These are phyloP conservation scores for Synchytrium microbalum DNA, from an alignment of 371 early-diverging fungal species.

Conservation along the genomic window DNA sequence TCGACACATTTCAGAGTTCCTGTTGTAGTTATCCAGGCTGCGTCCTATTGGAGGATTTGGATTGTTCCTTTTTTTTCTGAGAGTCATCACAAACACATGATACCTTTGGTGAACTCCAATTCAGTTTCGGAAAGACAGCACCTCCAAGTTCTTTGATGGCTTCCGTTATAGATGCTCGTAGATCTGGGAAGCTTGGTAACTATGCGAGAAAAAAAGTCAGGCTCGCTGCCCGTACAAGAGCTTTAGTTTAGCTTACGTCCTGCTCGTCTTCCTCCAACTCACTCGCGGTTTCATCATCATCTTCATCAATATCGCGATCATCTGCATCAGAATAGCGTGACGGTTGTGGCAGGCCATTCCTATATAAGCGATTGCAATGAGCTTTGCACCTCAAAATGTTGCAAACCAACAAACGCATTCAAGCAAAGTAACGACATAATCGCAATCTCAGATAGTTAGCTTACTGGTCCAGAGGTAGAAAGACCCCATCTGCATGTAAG, in stretches of 20 bases:
- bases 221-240: neutral
- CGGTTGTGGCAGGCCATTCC: constrained; percentile 16
- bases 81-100: neutral
- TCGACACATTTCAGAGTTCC: constrained; percentile 69
- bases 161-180: constrained; percentile 52
- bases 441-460: neutral
- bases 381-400: constrained; percentile 13
- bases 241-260: no score
- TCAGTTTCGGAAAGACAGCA: constrained; percentile 82
- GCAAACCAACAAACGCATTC: constrained; percentile 33
- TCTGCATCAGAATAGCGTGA: constrained; percentile 26
- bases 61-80: neutral
- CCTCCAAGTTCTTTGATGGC: constrained; percentile 68
- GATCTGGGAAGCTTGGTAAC: constrained; percentile 47
- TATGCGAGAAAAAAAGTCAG: neutral
- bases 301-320: constrained; percentile 11
- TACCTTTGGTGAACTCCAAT: constrained; percentile 87
- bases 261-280: neutral
- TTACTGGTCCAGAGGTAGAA: constrained; percentile 50
- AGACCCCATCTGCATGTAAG: constrained; percentile 74
- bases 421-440: neutral
- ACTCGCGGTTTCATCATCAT: constrained; percentile 16
- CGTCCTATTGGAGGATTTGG: constrained; percentile 55
- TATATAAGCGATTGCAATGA: constrained; percentile 1
- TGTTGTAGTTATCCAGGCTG: constrained; percentile 78